Evolutionary conservation across 371 early-diverging fungal species (phyloP).

Genomic region (Paraphysoderma sedebokerense): DNA sequence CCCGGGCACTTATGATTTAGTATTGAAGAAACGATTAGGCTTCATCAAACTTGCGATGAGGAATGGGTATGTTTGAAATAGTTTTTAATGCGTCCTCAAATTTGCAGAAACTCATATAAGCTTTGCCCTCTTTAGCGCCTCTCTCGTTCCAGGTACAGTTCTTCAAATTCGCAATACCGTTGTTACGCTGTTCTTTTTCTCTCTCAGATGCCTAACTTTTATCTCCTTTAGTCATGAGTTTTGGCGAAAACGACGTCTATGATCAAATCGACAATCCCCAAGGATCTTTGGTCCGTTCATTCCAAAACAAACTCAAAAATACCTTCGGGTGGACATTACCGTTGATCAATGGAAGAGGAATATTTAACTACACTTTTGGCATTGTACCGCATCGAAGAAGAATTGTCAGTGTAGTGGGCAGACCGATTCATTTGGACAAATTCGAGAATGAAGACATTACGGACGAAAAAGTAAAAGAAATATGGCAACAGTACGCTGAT

Average conservation of each 20-base stretch:
- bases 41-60: conserved; percentile 66
- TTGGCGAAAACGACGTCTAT: conserved; percentile 73
- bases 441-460: conserved; percentile 26
- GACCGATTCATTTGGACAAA: conserved; percentile 35
- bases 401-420: conserved; percentile 37
- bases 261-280: conserved; percentile 33
- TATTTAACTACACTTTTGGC: conserved; percentile 42
- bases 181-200: not conserved
- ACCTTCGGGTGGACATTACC: conserved; percentile 48
- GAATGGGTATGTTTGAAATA: conserved; percentile 25
- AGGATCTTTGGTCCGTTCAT: conserved; percentile 25
- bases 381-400: conserved; percentile 35
- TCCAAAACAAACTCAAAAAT: conserved; percentile 40
- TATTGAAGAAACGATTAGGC: conserved; percentile 50
- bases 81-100: not conserved
- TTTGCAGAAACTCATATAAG: too few species aligned
- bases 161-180: too few species aligned
- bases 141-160: not conserved
- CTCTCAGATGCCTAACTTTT: conserved; percentile 50
- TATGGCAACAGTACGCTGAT: conserved; percentile 23
- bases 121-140: not conserved
- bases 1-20: conserved; percentile 43
- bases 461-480: conserved; percentile 33
- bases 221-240: too few species aligned
- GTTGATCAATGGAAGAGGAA: conserved; percentile 52